phyloP scores from a whole-genome alignment of 805 yeast genomes.

The Saccharomyces kudriavzevii region DNA sequence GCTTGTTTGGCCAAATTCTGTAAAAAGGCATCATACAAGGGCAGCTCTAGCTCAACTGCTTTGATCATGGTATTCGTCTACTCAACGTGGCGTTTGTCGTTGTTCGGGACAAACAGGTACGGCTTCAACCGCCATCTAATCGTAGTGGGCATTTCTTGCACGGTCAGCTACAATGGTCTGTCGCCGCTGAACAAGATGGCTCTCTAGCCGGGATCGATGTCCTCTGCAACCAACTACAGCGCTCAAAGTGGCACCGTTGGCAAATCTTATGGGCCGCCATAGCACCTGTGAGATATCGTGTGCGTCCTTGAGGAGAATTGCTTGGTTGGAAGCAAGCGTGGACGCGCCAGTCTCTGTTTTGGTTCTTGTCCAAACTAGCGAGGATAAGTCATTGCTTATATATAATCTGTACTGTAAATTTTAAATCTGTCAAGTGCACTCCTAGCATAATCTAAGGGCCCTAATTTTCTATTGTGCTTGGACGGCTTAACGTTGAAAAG shows the following conservation, averaged over 20 bases:
- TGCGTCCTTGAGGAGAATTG: constrained; percentile 46
- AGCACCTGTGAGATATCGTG: constrained; percentile 57
- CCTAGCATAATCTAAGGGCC: too few relatives aligned
- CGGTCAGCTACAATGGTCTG: constrained; percentile 59
- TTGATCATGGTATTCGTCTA: constrained; percentile 50
- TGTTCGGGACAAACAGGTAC: constrained; percentile 52
- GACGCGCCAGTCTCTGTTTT: constrained; percentile 66
- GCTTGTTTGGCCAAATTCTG: constrained; percentile 56
- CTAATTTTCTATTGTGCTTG: too few relatives aligned
- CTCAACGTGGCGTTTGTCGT: too few relatives aligned
- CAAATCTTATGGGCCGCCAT: constrained; percentile 60
- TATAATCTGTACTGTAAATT: too few relatives aligned
- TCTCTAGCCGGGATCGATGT: constrained; percentile 44
- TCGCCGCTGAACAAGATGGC: constrained; percentile 57
- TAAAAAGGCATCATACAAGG: constrained; percentile 64
- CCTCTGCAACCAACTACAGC: constrained; percentile 56
- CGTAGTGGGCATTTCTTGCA: constrained; percentile 56
- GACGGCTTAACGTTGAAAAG: too few relatives aligned
- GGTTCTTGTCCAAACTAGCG: too few relatives aligned
- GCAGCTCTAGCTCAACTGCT: constrained; percentile 58
- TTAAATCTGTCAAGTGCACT: too few relatives aligned
- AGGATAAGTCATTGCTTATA: too few relatives aligned
- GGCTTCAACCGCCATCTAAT: constrained; percentile 51
- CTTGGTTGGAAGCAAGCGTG: constrained; percentile 51
- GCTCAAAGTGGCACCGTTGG: constrained; percentile 53